phyloP scores from a whole-genome alignment of 345 rosid genomes.

The Sisymbrium altissimum region DNA sequence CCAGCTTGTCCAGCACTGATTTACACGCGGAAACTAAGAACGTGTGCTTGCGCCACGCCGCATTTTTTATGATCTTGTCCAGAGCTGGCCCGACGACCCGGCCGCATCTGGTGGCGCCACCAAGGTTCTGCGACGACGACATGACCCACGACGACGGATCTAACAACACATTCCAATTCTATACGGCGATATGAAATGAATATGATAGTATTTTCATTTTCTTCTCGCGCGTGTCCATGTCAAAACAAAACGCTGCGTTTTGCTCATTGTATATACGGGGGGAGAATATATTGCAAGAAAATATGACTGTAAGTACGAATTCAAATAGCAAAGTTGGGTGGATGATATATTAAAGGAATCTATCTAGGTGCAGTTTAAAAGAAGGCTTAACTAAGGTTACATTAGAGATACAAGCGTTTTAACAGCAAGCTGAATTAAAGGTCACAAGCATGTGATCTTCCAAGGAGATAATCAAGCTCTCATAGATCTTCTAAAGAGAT shows the following conservation, averaged over 20 bases:
- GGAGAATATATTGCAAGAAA: too few relatives aligned
- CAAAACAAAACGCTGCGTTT: background rate
- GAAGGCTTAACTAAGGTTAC: too few relatives aligned
- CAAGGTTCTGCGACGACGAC: slow-evolving; percentile 70
- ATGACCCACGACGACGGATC: slow-evolving; percentile 26
- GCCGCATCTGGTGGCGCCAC: slow-evolving; percentile 77
- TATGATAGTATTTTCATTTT: background rate
- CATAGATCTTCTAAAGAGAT: too few relatives aligned
- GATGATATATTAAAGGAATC: too few relatives aligned
- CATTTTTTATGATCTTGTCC: slow-evolving; percentile 89
- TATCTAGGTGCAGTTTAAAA: too few relatives aligned
- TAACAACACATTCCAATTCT: slow-evolving; percentile 1
- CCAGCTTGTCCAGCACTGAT: slow-evolving; percentile 77
- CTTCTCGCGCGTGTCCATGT: background rate
- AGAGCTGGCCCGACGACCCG: slow-evolving; percentile 73
- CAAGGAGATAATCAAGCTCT: too few relatives aligned
- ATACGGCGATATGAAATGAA: background rate
- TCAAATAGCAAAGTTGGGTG: too few relatives aligned
- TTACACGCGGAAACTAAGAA: slow-evolving; percentile 81
- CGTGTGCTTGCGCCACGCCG: slow-evolving; percentile 94
- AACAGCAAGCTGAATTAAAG: too few relatives aligned
- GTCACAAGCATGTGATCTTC: too few relatives aligned
- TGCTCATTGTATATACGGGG: too few relatives aligned
- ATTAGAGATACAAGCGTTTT: too few relatives aligned
- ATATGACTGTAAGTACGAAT: too few relatives aligned